A percentile compares a stretch with the other conserved stretches of the same genome.
Conservation (phyloP, 2,329 filamentous ascomycete species). For the Orbilia brochopaga region DNA sequence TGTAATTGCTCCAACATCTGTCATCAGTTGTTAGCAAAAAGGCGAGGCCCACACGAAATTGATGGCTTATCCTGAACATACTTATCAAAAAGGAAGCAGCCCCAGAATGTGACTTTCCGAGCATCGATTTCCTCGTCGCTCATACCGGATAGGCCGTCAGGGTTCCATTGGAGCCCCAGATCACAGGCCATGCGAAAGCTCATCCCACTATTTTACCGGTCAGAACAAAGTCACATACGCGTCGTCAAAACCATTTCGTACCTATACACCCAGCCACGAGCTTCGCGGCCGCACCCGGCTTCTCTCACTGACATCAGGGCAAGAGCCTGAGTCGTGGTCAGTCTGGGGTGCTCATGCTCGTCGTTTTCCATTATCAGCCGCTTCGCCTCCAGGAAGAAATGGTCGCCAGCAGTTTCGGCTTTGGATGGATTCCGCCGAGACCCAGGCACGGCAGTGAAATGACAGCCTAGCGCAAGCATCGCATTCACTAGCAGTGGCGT, state of each 20-base stretch:
- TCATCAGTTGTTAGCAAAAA: conserved; percentile 30
- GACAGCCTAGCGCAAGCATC: conserved; percentile 89
- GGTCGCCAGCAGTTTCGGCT: conserved; percentile 85
- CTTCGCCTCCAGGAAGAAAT: conserved; percentile 95
- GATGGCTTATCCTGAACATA: conserved; percentile 56
- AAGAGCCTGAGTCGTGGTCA: conserved; percentile 90
- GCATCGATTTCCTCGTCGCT: conserved; percentile 81
- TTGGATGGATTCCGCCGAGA: conserved; percentile 75
- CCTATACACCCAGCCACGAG: conserved; percentile 90
- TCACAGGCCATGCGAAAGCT: conserved; percentile 97
- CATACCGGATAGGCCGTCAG: conserved; percentile 70
- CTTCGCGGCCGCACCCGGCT: conserved; percentile 90
- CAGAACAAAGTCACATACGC: background rate
- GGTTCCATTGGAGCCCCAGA: conserved; percentile 86
- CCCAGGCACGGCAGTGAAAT: conserved; percentile 80
- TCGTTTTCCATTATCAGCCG: conserved; percentile 86
- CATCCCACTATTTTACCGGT: conserved; percentile 75
- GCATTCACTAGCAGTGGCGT: conserved; percentile 89
- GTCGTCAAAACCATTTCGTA: background rate
- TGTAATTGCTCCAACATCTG: conserved; percentile 93
- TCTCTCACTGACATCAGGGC: conserved; percentile 96
- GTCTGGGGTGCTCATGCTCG: conserved; percentile 84
- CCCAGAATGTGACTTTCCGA: conserved; percentile 92
- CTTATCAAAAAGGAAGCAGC: conserved; percentile 97
- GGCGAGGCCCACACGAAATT: background rate